Evolutionary conservation across 805 yeast species (phyloP).

Genomic region (Yarrowia yakushimensis): DNA sequence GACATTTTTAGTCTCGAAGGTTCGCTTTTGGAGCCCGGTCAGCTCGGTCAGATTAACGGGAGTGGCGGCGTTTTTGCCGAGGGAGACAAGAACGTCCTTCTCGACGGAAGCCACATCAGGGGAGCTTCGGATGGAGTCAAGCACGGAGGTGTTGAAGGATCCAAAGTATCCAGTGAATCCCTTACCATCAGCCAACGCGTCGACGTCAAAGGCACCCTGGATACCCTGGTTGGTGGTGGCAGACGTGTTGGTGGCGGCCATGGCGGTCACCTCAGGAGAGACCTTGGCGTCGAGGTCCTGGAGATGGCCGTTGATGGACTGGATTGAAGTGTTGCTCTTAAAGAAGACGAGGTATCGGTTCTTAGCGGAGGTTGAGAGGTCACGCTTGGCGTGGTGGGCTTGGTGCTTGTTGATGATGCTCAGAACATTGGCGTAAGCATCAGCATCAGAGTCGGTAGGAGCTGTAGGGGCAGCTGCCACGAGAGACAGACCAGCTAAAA

Average conservation of each 20-base stretch:
- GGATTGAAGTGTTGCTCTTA: conserved; percentile 10
- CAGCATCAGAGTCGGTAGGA: conserved; percentile 8
- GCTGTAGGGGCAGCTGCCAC: conserved; percentile 20
- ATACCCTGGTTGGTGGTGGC: conserved; percentile 16
- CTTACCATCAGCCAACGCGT: conserved; percentile 2
- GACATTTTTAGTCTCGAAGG: conserved; percentile 63
- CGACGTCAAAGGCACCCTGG: conserved; percentile 11
- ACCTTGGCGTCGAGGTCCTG: conserved; percentile 1
- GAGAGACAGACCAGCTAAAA: conserved; percentile 15
- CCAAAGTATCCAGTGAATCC: conserved; percentile 21
- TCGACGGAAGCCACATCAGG: conserved; percentile 47
- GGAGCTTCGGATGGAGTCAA: conserved; percentile 1
- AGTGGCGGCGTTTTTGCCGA: not conserved
- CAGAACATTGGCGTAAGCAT: conserved; percentile 16
- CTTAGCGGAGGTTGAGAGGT: conserved; percentile 1
- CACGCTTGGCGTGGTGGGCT: conserved; percentile 10
- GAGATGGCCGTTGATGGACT: conserved; percentile 14
- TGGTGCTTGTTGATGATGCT: conserved; percentile 20
- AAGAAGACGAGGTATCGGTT: conserved; percentile 18
- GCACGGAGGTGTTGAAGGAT: conserved; percentile 13
- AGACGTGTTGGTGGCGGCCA: conserved; percentile 8
- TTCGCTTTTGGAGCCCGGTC: conserved; percentile 29
- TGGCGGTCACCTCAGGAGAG: not conserved
- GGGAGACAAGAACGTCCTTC: conserved; percentile 60
- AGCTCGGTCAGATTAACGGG: conserved; percentile 16